These are phyloP conservation scores for Megacollybia marginata DNA, from an alignment of 768 basidiomycete genomes.

Conservation along the genomic window DNA sequence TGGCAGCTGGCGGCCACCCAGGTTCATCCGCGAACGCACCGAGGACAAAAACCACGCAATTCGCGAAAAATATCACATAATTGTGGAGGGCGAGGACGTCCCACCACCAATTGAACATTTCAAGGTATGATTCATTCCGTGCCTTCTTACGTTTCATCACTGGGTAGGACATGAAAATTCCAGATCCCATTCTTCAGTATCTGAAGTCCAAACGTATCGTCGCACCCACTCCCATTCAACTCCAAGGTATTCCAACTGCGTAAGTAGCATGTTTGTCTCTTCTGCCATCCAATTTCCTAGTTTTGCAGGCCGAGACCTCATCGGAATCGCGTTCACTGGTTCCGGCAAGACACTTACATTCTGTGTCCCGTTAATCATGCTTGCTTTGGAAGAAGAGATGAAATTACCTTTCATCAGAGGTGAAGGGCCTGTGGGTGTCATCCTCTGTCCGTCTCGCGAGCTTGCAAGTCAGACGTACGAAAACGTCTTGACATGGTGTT, in stretches of 20 bases:
- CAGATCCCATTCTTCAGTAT: slow-evolving; percentile 72
- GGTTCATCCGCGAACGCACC: slow-evolving; percentile 66
- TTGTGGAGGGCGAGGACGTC: slow-evolving; percentile 89
- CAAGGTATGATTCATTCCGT: slow-evolving; percentile 34
- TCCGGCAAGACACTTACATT: slow-evolving; percentile 99
- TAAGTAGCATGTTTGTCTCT: slow-evolving; percentile 29
- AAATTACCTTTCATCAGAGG: slow-evolving; percentile 86
- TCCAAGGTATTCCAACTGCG: slow-evolving; percentile 96
- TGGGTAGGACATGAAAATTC: slow-evolving; percentile 95
- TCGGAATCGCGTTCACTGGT: slow-evolving; percentile 98
- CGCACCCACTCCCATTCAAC: slow-evolving; percentile 89
- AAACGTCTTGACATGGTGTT: slow-evolving; percentile 83
- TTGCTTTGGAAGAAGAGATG: slow-evolving; percentile 87
- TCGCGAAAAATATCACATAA: slow-evolving; percentile 88
- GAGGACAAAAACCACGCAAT: slow-evolving; percentile 65
- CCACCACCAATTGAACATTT: slow-evolving; percentile 93
- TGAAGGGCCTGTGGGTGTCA: slow-evolving; percentile 94
- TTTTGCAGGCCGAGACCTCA: slow-evolving; percentile 94
- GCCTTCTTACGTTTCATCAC: slow-evolving; percentile 2
- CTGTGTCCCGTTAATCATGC: slow-evolving; percentile 96
- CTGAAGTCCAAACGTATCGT: slow-evolving; percentile 81
- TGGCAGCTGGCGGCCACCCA: slow-evolving; percentile 81
- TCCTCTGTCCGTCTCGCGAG: slow-evolving; percentile 96
- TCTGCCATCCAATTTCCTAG: slow-evolving; percentile 31
- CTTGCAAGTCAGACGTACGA: slow-evolving; percentile 96